Evolutionary conservation across 352 stramenopile genomes (phyloP).

Genomic region (Globisporangium megalacanthum): DNA sequence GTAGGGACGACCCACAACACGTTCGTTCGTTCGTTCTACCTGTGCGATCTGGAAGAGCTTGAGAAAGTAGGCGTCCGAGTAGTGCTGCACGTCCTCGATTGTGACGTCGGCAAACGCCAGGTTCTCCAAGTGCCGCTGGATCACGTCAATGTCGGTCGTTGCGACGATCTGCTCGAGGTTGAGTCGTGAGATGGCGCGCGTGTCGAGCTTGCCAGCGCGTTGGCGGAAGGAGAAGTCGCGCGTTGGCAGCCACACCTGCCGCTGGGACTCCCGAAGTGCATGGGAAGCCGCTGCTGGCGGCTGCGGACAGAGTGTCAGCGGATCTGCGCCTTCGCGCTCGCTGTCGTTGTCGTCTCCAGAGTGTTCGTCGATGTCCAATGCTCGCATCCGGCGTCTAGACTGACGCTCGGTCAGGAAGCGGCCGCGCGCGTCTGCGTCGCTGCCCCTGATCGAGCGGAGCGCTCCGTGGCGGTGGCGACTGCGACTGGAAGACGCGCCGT

Average conservation of each 20-base stretch:
- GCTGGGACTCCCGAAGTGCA: conserved; percentile 2
- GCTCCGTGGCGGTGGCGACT: neutral
- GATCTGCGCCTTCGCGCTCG: conserved; percentile 1
- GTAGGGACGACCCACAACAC: neutral
- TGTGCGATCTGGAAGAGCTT: conserved; percentile 85
- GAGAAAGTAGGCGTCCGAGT: conserved; percentile 81
- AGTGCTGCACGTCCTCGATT: conserved; percentile 77
- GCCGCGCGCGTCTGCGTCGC: conserved; percentile 12
- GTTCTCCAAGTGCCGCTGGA: conserved; percentile 78
- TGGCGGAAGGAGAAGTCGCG: conserved; percentile 76
- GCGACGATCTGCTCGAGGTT: conserved; percentile 68
- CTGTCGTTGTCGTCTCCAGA: conserved; percentile 9
- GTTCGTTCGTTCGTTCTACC: conserved; percentile 19
- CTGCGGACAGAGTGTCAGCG: neutral
- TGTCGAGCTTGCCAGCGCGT: conserved; percentile 70
- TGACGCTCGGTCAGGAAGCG: conserved; percentile 19
- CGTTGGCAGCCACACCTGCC: conserved; percentile 63
- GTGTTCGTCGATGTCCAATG: conserved; percentile 7
- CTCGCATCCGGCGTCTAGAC: conserved; percentile 17
- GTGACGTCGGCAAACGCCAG: conserved; percentile 78
- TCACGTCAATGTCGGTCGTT: conserved; percentile 70
- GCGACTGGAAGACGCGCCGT: conserved; percentile 1
- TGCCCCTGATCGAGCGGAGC: neutral
- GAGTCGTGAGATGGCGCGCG: conserved; percentile 54
- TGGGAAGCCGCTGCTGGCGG: neutral